These are phyloP conservation scores for Cardamine occulta DNA, from an alignment of 345 rosid species.

Conservation along the genomic window DNA sequence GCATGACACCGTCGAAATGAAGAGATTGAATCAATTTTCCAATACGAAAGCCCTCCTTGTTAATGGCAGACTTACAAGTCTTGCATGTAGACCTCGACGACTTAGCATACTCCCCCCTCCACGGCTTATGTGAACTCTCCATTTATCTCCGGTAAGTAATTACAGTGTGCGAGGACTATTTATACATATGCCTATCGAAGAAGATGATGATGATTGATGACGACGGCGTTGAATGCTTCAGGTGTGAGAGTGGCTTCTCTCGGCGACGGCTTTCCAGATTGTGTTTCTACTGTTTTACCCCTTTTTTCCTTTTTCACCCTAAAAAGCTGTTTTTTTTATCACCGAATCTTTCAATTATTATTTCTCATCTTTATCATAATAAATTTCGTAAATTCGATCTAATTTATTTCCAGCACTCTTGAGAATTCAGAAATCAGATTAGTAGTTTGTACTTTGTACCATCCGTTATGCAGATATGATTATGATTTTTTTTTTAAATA, in stretches of 20 bases:
- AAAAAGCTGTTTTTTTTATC: neutral
- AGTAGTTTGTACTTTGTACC: no score
- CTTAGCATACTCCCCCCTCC: slow-evolving; percentile 98
- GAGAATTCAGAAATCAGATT: no score
- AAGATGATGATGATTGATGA: neutral
- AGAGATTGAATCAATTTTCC: slow-evolving; percentile 87
- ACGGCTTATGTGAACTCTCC: slow-evolving; percentile 70
- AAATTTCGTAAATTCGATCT: neutral
- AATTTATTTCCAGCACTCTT: no score
- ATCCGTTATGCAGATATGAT: no score
- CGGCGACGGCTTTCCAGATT: slow-evolving; percentile 29
- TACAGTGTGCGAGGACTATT: slow-evolving; percentile 20
- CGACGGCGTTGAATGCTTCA: slow-evolving; percentile 19
- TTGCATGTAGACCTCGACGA: slow-evolving; percentile 86
- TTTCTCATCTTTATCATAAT: neutral
- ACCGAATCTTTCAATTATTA: neutral
- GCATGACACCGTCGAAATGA: slow-evolving; percentile 95
- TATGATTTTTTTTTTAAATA: no score
- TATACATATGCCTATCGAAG: slow-evolving; percentile 32
- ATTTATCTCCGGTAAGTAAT: slow-evolving; percentile 35
- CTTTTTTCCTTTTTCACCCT: slow-evolving; percentile 27
- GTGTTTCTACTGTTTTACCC: slow-evolving; percentile 38
- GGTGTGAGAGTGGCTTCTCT: slow-evolving; percentile 34
- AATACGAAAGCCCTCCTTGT: slow-evolving; percentile 72
- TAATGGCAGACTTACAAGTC: slow-evolving; percentile 72